Conservation (phyloP, 495 filamentous ascomycete genomes). For the Trichoderma parareesei region DNA sequence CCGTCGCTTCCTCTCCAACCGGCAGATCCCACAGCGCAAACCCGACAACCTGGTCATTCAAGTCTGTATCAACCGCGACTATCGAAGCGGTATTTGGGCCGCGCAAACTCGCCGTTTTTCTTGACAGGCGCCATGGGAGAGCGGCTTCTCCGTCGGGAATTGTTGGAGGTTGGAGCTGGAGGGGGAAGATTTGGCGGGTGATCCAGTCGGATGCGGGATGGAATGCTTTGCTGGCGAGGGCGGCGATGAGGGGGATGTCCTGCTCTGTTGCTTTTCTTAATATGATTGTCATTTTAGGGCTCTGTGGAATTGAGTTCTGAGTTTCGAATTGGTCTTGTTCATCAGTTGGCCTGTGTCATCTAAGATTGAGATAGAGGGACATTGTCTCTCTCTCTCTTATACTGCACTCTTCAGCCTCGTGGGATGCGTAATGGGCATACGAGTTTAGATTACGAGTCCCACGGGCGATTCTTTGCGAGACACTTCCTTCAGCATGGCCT, state of each 20-base stretch:
- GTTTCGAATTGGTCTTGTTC: neutral
- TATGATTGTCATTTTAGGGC: neutral
- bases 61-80: neutral
- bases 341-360: too few relatives aligned
- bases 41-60: neutral
- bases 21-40: constrained; percentile 1
- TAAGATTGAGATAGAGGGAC: too few relatives aligned
- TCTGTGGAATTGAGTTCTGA: neutral
- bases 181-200: constrained; percentile 1
- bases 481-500: too few relatives aligned
- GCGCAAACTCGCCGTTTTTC: neutral
- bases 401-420: too few relatives aligned
- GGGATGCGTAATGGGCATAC: neutral
- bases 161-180: neutral
- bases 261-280: neutral
- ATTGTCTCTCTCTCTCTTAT: too few relatives aligned
- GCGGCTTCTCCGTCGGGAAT: neutral
- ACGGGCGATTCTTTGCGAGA: too few relatives aligned
- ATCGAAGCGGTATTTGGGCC: neutral
- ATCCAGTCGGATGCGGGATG: constrained; percentile 1
- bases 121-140: neutral
- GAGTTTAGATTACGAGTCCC: too few relatives aligned
- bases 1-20: neutral
- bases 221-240: neutral
- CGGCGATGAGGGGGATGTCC: neutral